These are phyloP conservation scores for Ajuga chamaepitys DNA, from an alignment of 257 asterid species.

Conservation along the genomic window DNA sequence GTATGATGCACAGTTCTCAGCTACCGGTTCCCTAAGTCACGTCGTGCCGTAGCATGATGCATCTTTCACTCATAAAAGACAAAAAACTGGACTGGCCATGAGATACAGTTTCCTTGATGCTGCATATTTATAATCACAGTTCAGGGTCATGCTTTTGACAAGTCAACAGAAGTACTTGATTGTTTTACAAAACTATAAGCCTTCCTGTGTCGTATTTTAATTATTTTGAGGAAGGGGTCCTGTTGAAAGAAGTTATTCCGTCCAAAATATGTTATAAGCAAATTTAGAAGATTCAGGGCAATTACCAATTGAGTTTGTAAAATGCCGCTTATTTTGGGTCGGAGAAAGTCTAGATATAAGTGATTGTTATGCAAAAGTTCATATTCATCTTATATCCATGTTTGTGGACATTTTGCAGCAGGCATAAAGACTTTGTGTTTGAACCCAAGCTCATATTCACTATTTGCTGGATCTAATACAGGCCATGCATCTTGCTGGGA, in stretches of 20 bases:
- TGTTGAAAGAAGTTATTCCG: too few relatives aligned
- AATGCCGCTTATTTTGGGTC: too few relatives aligned
- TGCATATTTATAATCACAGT: not conserved
- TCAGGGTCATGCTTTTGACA: not conserved
- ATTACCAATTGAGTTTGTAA: too few relatives aligned
- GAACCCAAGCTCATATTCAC: constrained; percentile 51
- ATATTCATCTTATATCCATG: constrained; percentile 4
- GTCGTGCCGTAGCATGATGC: too few relatives aligned
- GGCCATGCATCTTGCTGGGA: constrained; percentile 92
- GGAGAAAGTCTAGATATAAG: not conserved
- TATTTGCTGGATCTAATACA: constrained; percentile 76
- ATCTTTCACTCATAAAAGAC: not conserved
- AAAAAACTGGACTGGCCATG: not conserved
- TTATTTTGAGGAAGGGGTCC: not conserved
- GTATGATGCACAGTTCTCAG: too few relatives aligned
- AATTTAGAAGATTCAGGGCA: too few relatives aligned
- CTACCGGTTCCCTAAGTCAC: too few relatives aligned
- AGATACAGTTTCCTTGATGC: not conserved
- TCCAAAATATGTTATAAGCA: too few relatives aligned
- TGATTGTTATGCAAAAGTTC: not conserved
- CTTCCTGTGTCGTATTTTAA: not conserved
- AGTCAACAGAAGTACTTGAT: not conserved
- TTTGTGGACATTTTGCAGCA: constrained; percentile 19
- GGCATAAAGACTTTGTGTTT: constrained; percentile 67
- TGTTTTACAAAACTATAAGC: not conserved